Evolutionary conservation across 2,329 filamentous ascomycete genomes (phyloP).

Genomic region (Escovopsis weberi): DNA sequence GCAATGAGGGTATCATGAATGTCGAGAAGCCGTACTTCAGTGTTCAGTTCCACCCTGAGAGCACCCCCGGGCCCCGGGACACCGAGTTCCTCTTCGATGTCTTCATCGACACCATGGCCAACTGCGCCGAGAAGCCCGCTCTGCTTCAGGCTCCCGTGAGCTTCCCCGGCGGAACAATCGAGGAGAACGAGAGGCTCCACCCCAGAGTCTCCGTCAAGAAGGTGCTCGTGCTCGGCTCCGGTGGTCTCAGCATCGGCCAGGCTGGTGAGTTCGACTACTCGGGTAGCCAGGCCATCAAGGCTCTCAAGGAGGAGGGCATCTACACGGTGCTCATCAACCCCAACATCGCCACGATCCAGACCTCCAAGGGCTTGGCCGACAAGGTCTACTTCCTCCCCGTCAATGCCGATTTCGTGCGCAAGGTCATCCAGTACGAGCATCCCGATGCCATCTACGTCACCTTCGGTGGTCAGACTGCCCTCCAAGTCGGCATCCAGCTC

Average conservation of each 20-base stretch:
- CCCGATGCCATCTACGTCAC: constrained; percentile 96
- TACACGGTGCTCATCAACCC: constrained; percentile 98
- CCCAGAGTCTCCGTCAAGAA: constrained; percentile 82
- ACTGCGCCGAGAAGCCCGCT: constrained; percentile 51
- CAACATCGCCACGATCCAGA: constrained; percentile 98
- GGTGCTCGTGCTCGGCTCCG: constrained; percentile 84
- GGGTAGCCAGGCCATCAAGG: constrained; percentile 96
- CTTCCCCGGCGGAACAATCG: constrained; percentile 73
- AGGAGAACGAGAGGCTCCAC: constrained; percentile 62
- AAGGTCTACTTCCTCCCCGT: constrained; percentile 98
- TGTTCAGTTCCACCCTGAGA: constrained; percentile 98
- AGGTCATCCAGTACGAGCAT: constrained; percentile 88
- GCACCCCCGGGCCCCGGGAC: constrained; percentile 85
- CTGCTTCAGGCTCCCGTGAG: constrained; percentile 58
- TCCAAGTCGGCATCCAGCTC: constrained; percentile 93
- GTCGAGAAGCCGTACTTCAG: constrained; percentile 81
- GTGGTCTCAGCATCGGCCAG: constrained; percentile 92
- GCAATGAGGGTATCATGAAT: constrained; percentile 95
- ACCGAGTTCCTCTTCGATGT: constrained; percentile 97
- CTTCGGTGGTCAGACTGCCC: constrained; percentile 91
- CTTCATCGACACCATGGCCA: constrained; percentile 73
- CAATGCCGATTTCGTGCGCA: constrained; percentile 91
- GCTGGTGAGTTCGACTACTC: constrained; percentile 99
- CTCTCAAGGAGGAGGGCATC: constrained; percentile 91
- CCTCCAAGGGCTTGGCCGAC: constrained; percentile 91